Evolutionary conservation across 306 rosid species (phyloP), one percentile per base, ranked within the genome.

Genomic region (Quercus aquifolioides): DNA sequence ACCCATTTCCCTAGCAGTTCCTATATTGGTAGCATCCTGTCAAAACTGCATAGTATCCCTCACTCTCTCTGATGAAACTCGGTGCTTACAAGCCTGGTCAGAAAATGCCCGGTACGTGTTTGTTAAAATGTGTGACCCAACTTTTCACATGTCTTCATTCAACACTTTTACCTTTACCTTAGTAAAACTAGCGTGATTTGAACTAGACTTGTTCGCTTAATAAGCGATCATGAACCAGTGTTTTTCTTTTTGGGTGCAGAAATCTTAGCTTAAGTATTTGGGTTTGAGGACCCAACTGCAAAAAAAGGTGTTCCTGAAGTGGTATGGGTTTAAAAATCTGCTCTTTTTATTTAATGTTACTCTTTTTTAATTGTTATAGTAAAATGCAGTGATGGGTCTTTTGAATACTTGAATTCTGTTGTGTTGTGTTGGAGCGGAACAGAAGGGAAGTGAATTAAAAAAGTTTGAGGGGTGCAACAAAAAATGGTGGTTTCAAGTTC

Each of bases 401-500:
- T 23, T 54, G 71, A 54, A 55, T 19, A 4, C 60, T 74, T 79
- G 75, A 33, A 70, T 58, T 59, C 12, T 31, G 25, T 79, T 75
- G 80, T 49, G 17, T 49, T 49, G 5, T 49, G 17, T 49, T 12
- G 57, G 52, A 67, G 72, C 70, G 69, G 62, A 76, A 55, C 12
- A 18, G 14, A 73, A 57, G 70, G 64, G 35, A 65, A 30, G 8
- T 30, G 19, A 65, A 25, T 1, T 23, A 28, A 73, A 5, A 54
- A n/a, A 43, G 76, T 62, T 58, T 73, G 75, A 17, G 9, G 7
- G 43, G 46, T 41, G 54, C 41, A 54, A 59, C 5, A 25, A 74
- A 75, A 75, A 70, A 92, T 94, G 97, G 92, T 88, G 80, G 75
- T 88, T 78, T 58, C 94, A 28, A 88, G 86, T 67, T 80, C 83